Percentiles rank a stretch among this genome's conserved stretches.
These are phyloP conservation scores for Eimeria sp. DNA, from an alignment of 169 alveolate genomes.

Conservation along the genomic window DNA sequence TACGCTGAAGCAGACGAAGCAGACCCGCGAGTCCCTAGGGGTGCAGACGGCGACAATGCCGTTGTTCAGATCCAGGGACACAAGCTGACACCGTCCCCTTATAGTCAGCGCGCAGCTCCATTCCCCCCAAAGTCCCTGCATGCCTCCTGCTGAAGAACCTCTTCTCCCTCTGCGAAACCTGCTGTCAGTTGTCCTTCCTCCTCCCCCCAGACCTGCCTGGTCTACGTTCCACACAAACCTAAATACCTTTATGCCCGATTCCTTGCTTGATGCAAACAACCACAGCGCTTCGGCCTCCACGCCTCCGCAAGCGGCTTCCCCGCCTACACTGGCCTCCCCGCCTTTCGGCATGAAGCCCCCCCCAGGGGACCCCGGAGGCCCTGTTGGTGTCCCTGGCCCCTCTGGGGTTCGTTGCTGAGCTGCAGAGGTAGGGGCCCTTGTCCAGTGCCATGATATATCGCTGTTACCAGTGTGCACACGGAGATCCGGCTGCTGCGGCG, in stretches of 20 bases:
- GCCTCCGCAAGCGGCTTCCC: slow-evolving; percentile 24
- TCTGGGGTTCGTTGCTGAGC: background rate
- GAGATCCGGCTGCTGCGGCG: slow-evolving; percentile 36
- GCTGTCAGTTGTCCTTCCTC: background rate
- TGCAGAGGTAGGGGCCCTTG: slow-evolving; percentile 38
- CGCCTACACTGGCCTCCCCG: background rate
- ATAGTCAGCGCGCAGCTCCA: slow-evolving; percentile 73
- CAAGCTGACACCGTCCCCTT: slow-evolving; percentile 41
- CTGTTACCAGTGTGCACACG: background rate
- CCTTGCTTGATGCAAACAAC: slow-evolving; percentile 81
- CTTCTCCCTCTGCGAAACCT: background rate
- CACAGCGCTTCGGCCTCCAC: slow-evolving; percentile 74
- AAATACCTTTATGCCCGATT: slow-evolving; percentile 52
- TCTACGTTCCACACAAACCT: slow-evolving; percentile 61
- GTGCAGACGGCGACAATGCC: slow-evolving; percentile 74
- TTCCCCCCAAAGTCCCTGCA: slow-evolving; percentile 1
- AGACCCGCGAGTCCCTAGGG: slow-evolving; percentile 65
- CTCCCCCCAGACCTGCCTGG: background rate
- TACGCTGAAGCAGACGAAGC: slow-evolving; percentile 75
- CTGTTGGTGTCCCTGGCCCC: background rate
- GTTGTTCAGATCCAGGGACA: slow-evolving; percentile 67
- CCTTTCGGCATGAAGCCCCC: slow-evolving; percentile 22
- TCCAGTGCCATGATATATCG: slow-evolving; percentile 59
- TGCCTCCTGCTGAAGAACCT: background rate
- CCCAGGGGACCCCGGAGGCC: background rate